Conservation (phyloP, 169 alveolate species). For the Cryptosporidium felis region DNA sequence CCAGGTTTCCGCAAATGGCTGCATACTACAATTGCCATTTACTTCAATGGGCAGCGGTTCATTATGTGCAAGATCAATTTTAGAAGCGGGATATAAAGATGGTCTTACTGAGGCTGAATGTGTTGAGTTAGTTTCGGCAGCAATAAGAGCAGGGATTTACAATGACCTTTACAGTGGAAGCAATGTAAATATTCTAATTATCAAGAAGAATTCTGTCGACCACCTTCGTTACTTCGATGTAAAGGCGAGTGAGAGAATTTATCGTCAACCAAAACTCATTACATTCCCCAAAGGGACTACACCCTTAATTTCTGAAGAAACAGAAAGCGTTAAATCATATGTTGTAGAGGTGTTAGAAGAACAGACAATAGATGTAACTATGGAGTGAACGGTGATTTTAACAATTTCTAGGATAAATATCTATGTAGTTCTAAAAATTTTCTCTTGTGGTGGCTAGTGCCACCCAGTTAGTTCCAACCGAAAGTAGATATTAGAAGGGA, state of each 20-base stretch:
- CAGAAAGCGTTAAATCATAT: constrained; percentile 74
- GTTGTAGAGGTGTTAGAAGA: constrained; percentile 6
- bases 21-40: constrained; percentile 86
- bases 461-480: constrained; percentile 52
- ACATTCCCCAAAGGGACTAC: constrained; percentile 82
- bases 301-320: constrained; percentile 79
- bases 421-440: not conserved
- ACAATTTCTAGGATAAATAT: not conserved
- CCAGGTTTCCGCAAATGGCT: constrained; percentile 96
- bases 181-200: constrained; percentile 92
- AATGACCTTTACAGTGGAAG: constrained; percentile 97
- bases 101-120: constrained; percentile 92
- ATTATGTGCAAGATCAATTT: constrained; percentile 95
- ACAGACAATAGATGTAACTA: constrained; percentile 1
- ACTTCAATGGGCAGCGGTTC: constrained; percentile 98
- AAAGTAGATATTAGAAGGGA: no score
- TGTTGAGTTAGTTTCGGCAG: constrained; percentile 87
- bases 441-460: constrained; percentile 64
- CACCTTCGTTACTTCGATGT: constrained; percentile 81
- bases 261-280: constrained; percentile 78
- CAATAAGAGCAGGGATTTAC: constrained; percentile 95
- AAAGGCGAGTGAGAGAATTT: constrained; percentile 79
- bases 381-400: not conserved
- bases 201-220: constrained; percentile 87
- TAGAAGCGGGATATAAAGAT: constrained; percentile 93